Evolutionary conservation across 805 yeast genomes (phyloP).

Genomic region (Sugiyamaella smithiae): DNA sequence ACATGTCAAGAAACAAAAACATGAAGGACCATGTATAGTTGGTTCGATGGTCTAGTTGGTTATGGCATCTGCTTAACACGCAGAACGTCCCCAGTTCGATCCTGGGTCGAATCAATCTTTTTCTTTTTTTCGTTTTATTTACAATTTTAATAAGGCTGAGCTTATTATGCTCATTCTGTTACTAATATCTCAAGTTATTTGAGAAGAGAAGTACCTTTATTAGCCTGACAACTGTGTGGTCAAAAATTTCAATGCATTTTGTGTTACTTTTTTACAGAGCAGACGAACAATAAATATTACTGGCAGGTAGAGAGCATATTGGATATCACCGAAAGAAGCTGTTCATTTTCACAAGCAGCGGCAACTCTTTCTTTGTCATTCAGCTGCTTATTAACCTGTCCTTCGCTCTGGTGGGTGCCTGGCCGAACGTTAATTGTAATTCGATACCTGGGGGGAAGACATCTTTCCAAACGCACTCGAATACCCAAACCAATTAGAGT

Average conservation of each 20-base stretch:
- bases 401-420: slow-evolving; percentile 94
- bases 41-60: slow-evolving; percentile 99
- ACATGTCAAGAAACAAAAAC: too few relatives aligned
- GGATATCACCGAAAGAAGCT: slow-evolving; percentile 81
- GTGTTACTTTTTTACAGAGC: not conserved
- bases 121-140: not conserved
- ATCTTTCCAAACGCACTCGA: slow-evolving; percentile 83
- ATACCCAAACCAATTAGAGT: slow-evolving; percentile 94
- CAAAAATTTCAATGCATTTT: not conserved
- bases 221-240: not conserved
- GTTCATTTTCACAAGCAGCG: slow-evolving; percentile 98
- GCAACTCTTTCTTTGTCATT: slow-evolving; percentile 97
- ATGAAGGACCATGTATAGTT: too few relatives aligned
- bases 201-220: not conserved
- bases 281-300: slow-evolving; percentile 4
- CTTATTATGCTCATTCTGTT: not conserved
- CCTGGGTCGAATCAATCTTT: slow-evolving; percentile 93
- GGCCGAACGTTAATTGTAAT: slow-evolving; percentile 76
- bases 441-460: slow-evolving; percentile 81
- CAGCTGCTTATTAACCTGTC: slow-evolving; percentile 92
- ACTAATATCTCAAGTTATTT: not conserved
- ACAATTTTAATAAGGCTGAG: not conserved
- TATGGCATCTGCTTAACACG: slow-evolving; percentile 99
- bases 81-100: slow-evolving; percentile 99
- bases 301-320: slow-evolving; percentile 84